A percentile compares a stretch with the other conserved stretches of the same genome.
These are phyloP conservation scores for Nitzschia sp. DNA, from an alignment of 108 stramenopile species.

Conservation along the genomic window DNA sequence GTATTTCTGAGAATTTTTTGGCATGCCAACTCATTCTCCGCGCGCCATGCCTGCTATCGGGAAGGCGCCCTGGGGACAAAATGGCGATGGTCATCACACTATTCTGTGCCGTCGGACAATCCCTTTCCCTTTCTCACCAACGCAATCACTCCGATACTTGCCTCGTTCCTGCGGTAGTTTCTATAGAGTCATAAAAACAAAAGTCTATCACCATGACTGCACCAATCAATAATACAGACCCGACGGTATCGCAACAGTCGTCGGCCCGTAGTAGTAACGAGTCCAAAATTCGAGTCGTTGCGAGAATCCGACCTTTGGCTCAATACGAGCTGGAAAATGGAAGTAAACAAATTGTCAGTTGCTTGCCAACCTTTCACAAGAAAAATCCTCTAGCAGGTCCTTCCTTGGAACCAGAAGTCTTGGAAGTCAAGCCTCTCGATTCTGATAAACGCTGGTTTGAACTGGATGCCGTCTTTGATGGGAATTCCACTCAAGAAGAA, in stretches of 20 bases:
- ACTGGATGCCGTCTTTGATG: slow-evolving; percentile 94
- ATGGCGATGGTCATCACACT: too few relatives aligned
- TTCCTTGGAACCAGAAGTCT: slow-evolving; percentile 45
- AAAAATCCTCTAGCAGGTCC: background rate
- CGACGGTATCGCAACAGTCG: background rate
- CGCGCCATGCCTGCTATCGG: too few relatives aligned
- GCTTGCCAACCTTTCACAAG: slow-evolving; percentile 11
- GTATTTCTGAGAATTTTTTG: too few relatives aligned
- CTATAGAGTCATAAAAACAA: too few relatives aligned
- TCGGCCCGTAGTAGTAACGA: too few relatives aligned
- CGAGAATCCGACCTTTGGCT: slow-evolving; percentile 94
- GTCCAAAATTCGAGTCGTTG: slow-evolving; percentile 80
- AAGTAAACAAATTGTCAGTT: slow-evolving; percentile 48
- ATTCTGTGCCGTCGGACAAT: too few relatives aligned
- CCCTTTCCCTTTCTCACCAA: too few relatives aligned
- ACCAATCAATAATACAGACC: background rate
- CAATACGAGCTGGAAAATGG: slow-evolving; percentile 92
- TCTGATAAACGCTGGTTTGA: slow-evolving; percentile 85
- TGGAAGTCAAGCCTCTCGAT: slow-evolving; percentile 47
- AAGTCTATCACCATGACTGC: slow-evolving; percentile 9
- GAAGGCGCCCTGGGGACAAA: too few relatives aligned
- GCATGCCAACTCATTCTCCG: too few relatives aligned
- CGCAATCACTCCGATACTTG: too few relatives aligned
- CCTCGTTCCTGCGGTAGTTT: too few relatives aligned
- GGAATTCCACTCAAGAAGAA: slow-evolving; percentile 76